These are phyloP conservation scores for Phanerochaete sordida DNA, from an alignment of 768 basidiomycete species.

Conservation along the genomic window DNA sequence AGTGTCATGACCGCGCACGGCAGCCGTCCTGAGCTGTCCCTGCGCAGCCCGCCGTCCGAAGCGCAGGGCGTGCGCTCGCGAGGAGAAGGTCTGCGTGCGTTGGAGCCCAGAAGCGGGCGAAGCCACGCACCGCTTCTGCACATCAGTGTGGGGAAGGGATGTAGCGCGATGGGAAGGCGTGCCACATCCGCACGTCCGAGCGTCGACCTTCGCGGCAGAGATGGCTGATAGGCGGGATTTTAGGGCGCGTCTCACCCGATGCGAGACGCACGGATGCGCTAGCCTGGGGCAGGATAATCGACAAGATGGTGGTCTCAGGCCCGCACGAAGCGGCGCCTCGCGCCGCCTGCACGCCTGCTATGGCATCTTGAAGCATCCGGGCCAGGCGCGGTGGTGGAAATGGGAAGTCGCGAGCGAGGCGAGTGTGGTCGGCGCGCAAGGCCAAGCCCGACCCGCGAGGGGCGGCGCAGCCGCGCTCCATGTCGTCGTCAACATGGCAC, in stretches of 20 bases:
- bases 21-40: neutral
- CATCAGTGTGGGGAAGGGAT: slow-evolving; percentile 9
- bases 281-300: neutral
- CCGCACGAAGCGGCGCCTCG: too few relatives aligned
- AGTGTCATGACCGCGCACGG: neutral
- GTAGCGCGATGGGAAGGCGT: neutral
- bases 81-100: neutral
- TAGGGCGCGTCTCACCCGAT: neutral
- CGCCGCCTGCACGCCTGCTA: too few relatives aligned
- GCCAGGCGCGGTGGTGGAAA: too few relatives aligned
- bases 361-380: too few relatives aligned
- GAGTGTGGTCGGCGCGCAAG: too few relatives aligned
- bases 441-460: too few relatives aligned
- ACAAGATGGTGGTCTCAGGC: too few relatives aligned
- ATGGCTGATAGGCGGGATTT: neutral
- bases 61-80: neutral
- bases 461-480: too few relatives aligned
- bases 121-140: neutral
- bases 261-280: neutral
- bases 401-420: too few relatives aligned
- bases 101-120: neutral
- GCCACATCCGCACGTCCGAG: neutral
- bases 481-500: neutral
- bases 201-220: neutral
- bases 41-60: too few relatives aligned